phyloP scores from a whole-genome alignment of 2,329 filamentous ascomycete species.

The Fusarium sublunatum region DNA sequence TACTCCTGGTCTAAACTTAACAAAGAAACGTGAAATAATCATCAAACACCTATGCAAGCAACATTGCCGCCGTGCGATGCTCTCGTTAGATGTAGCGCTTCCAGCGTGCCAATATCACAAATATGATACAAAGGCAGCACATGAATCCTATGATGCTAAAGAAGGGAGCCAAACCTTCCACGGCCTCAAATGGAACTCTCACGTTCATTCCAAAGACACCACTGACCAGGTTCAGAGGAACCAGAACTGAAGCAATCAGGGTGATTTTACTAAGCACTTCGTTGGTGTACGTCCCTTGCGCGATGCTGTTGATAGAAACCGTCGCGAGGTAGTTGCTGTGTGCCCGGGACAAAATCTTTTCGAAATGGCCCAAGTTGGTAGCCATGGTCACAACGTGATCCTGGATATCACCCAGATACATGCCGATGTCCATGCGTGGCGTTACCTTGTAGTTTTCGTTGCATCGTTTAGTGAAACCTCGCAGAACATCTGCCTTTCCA shows the following conservation, averaged over 20 bases:
- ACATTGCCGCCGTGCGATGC: conserved; percentile 53
- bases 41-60: conserved; percentile 4
- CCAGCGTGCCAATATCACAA: conserved; percentile 59
- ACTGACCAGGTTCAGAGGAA: conserved; percentile 92
- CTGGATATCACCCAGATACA: conserved; percentile 97
- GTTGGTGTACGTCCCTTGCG: conserved; percentile 89
- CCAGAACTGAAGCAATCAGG: conserved; percentile 91
- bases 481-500: conserved; percentile 98
- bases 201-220: conserved; percentile 93
- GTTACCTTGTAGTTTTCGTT: conserved; percentile 97
- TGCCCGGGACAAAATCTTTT: conserved; percentile 94
- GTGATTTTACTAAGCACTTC: conserved; percentile 94
- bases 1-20: conserved; percentile 32
- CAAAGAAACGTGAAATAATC: conserved; percentile 21
- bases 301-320: conserved; percentile 89
- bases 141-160: conserved; percentile 56
- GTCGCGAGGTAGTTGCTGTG: conserved; percentile 98
- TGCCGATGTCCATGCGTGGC: conserved; percentile 93
- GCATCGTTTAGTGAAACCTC: conserved; percentile 97
- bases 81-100: conserved; percentile 60
- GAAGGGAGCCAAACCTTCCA: conserved; percentile 58
- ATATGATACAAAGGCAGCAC: conserved; percentile 61
- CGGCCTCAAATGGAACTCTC: conserved; percentile 70
- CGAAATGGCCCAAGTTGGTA: conserved; percentile 93
- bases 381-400: conserved; percentile 99